These are phyloP conservation scores for Thuja plicata DNA, from an alignment of 83 land plant species.

Conservation along the genomic window DNA sequence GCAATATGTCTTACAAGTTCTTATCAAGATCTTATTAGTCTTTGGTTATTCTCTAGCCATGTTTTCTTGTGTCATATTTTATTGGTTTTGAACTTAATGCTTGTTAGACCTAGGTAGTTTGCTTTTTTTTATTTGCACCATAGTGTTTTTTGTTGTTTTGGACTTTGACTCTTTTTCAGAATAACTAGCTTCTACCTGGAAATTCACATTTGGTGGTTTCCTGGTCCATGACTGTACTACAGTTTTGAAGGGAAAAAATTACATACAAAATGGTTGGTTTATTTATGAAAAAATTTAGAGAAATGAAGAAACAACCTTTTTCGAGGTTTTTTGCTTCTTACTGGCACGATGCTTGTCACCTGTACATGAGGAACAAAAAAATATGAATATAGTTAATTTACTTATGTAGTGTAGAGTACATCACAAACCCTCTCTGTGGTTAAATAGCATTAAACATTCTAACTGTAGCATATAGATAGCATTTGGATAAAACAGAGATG, in stretches of 20 bases:
- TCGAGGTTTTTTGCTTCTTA: neutral
- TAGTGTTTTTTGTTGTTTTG: neutral
- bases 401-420: neutral
- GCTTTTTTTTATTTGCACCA: neutral
- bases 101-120: neutral
- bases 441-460: neutral
- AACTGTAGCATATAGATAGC: neutral
- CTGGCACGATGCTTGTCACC: constrained; percentile 5
- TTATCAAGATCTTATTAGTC: neutral
- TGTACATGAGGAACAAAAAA: neutral
- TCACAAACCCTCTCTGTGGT: neutral
- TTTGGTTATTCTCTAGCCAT: neutral
- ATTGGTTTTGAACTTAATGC: neutral
- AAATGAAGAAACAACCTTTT: neutral
- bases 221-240: neutral
- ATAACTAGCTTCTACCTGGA: neutral
- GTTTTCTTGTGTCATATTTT: neutral
- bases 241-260: neutral
- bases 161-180: neutral
- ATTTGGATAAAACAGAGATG: neutral
- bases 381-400: neutral
- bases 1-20: neutral
- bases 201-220: neutral
- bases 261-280: neutral
- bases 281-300: neutral